Evolutionary conservation across 78 protist species (phyloP).

Genomic region (Speleostelium caveatum): DNA sequence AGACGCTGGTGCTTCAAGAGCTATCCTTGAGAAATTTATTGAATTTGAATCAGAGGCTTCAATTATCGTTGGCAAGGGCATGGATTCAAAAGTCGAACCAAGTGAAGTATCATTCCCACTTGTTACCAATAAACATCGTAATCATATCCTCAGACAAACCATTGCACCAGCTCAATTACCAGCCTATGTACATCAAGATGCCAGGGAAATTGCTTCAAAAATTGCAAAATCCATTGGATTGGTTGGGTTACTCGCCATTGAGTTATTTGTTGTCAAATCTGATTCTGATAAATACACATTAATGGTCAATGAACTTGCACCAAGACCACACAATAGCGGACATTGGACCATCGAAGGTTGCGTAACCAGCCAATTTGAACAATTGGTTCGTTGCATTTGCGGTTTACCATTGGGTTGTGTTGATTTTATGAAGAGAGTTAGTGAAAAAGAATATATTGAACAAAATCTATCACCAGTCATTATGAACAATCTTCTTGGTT

Average conservation of each 20-base stretch:
- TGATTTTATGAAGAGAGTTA: conserved; percentile 42
- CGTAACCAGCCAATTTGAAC: conserved; percentile 89
- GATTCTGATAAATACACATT: conserved; percentile 24
- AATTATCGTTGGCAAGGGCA: conserved; percentile 89
- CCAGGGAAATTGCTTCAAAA: conserved; percentile 60
- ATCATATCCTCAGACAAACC: conserved; percentile 79
- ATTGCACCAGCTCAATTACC: conserved; percentile 78
- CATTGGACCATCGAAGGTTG: conserved; percentile 96
- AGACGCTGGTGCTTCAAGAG: conserved; percentile 17
- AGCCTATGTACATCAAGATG: conserved; percentile 63
- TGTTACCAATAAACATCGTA: conserved; percentile 84
- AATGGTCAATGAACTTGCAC: conserved; percentile 95
- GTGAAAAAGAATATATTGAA: conserved; percentile 41
- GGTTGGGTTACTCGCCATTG: conserved; percentile 91
- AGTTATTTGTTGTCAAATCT: conserved; percentile 86
- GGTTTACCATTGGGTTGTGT: conserved; percentile 88
- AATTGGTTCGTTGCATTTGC: conserved; percentile 89
- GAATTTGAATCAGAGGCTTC: conserved; percentile 82
- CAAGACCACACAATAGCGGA: conserved; percentile 96
- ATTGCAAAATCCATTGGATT: conserved; percentile 72
- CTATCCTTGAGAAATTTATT: conserved; percentile 64
- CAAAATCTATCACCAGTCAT: conserved; percentile 30
- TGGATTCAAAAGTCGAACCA: conserved; percentile 24
- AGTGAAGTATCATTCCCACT: conserved; percentile 73
- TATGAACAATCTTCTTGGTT: conserved; percentile 78